Percentiles rank a stretch among this genome's conserved stretches.
Evolutionary conservation across 1,284 basidiomycete genomes (phyloP).

Genomic region (Retiboletus flavoniger): DNA sequence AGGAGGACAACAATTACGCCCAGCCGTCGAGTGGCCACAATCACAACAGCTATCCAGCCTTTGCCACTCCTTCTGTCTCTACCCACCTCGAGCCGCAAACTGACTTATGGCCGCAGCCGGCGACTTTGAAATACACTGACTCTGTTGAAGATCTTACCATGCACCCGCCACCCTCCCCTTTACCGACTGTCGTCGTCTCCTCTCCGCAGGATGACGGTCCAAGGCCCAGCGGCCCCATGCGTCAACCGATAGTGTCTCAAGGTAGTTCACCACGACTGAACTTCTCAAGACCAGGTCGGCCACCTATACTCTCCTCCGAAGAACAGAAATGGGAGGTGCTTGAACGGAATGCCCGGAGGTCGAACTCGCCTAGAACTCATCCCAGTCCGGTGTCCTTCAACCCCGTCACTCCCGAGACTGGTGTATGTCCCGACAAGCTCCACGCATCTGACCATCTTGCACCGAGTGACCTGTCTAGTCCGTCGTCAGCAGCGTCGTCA

Average conservation of each 20-base stretch:
- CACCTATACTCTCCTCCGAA: constrained; percentile 45
- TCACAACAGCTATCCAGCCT: background rate
- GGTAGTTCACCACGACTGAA: constrained; percentile 41
- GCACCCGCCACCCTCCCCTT: constrained; percentile 37
- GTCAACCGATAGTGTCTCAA: constrained; percentile 36
- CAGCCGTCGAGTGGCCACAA: constrained; percentile 4
- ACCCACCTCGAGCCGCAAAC: background rate
- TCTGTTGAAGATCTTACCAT: constrained; percentile 13
- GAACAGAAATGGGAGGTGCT: constrained; percentile 60
- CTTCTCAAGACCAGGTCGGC: constrained; percentile 55
- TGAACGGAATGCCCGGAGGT: constrained; percentile 51
- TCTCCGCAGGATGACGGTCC: constrained; percentile 29
- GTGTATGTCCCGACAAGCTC: constrained; percentile 10
- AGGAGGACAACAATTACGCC: constrained; percentile 8
- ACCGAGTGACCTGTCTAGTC: background rate
- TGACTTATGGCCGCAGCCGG: constrained; percentile 22
- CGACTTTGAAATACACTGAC: constrained; percentile 6
- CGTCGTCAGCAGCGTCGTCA: constrained; percentile 1
- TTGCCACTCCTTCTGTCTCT: constrained; percentile 1
- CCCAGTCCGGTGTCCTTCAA: constrained; percentile 11
- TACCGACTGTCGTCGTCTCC: constrained; percentile 50
- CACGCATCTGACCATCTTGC: background rate
- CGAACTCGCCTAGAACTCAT: constrained; percentile 23
- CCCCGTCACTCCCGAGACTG: constrained; percentile 26
- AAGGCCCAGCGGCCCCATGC: constrained; percentile 14